Evolutionary conservation across 2,329 filamentous ascomycete species (phyloP).

Genomic region (Penicillium nordicum): DNA sequence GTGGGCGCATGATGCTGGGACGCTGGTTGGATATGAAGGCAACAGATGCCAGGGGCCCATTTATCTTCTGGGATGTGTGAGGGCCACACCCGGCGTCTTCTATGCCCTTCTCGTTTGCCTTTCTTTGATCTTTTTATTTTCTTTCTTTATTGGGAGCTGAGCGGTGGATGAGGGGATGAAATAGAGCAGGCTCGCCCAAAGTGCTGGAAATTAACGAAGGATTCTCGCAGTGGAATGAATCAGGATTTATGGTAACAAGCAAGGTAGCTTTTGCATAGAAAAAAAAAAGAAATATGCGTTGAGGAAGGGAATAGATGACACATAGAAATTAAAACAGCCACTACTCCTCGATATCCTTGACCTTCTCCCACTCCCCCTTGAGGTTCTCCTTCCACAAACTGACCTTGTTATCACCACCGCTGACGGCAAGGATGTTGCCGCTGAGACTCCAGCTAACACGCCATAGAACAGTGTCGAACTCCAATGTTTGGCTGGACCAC

Average conservation of each 20-base stretch:
- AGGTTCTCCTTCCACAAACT: conserved; percentile 98
- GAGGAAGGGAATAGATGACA: conserved; percentile 18
- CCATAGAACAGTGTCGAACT: conserved; percentile 89
- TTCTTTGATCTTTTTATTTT: neutral
- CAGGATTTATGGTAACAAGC: neutral
- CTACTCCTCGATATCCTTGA: conserved; percentile 92
- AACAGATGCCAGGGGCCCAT: conserved; percentile 22
- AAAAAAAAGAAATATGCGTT: conserved; percentile 10
- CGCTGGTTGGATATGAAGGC: conserved; percentile 43
- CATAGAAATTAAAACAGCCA: conserved; percentile 9
- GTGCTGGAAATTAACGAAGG: neutral
- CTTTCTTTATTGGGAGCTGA: neutral
- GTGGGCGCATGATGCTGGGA: conserved; percentile 48
- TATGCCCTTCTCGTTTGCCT: neutral
- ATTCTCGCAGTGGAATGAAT: neutral
- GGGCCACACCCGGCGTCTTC: too few species aligned
- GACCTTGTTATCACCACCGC: conserved; percentile 92
- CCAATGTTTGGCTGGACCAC: conserved; percentile 82
- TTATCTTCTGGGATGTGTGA: conserved; percentile 34
- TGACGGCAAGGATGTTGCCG: conserved; percentile 92
- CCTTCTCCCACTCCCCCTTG: conserved; percentile 92
- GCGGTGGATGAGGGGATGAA: neutral
- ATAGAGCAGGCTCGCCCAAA: neutral
- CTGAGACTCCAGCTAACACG: conserved; percentile 96
- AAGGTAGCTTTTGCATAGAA: neutral